These are phyloP conservation scores for Golubevia pallescens DNA, from an alignment of 1,284 basidiomycete species.

Conservation along the genomic window DNA sequence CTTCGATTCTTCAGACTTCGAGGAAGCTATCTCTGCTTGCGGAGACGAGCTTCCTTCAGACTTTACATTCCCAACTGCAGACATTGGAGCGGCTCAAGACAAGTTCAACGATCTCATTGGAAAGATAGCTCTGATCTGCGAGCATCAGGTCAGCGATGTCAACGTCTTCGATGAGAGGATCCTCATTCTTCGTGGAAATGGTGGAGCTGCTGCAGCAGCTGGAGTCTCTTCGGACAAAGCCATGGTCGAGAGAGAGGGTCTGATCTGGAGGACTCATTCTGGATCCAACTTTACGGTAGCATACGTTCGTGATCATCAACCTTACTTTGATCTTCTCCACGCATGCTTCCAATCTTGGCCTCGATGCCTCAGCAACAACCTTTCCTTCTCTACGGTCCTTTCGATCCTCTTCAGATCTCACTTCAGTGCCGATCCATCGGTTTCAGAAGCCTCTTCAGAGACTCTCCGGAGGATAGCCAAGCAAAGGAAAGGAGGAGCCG, in stretches of 20 bases:
- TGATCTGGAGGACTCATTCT: constrained; percentile 69
- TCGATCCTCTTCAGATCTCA: constrained; percentile 82
- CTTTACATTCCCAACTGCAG: constrained; percentile 71
- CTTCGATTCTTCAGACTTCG: constrained; percentile 70
- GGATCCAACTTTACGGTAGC: constrained; percentile 72
- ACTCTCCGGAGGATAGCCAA: constrained; percentile 78
- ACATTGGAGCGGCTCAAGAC: constrained; percentile 79
- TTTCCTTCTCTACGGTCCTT: constrained; percentile 72
- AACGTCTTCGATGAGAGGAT: constrained; percentile 85
- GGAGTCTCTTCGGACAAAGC: constrained; percentile 70
- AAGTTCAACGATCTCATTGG: constrained; percentile 73
- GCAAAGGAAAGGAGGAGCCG: constrained; percentile 69
- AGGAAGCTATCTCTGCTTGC: constrained; percentile 74
- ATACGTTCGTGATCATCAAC: constrained; percentile 70
- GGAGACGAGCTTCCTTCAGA: constrained; percentile 70
- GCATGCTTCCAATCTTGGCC: constrained; percentile 86
- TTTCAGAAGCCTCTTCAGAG: constrained; percentile 74
- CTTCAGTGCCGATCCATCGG: constrained; percentile 76
- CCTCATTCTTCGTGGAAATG: constrained; percentile 61
- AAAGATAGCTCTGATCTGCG: constrained; percentile 73
- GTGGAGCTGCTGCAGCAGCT: neutral
- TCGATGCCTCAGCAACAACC: constrained; percentile 70
- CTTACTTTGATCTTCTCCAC: constrained; percentile 77
- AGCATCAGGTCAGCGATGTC: constrained; percentile 76
- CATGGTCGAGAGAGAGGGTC: constrained; percentile 65